A percentile compares a stretch with the other conserved stretches of the same genome.
Conservation (phyloP, 1,139 yeast genomes). For the Taphrina communis region DNA sequence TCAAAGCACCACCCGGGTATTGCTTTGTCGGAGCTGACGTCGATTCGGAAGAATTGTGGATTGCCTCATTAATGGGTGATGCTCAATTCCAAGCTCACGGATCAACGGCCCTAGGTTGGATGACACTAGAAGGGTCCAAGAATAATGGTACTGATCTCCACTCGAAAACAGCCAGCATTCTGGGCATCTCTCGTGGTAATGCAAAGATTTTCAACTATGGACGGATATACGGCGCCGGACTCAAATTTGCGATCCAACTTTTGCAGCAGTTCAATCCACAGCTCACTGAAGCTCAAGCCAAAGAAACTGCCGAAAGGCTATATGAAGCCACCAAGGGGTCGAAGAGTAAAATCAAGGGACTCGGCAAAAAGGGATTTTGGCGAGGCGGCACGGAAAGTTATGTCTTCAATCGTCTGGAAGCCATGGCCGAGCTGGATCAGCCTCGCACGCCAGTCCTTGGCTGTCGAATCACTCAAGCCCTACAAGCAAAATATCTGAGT, state of each 20-base stretch:
- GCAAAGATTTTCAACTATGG: conserved; percentile 97
- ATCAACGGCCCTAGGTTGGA: conserved; percentile 97
- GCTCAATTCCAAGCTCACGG: conserved; percentile 89
- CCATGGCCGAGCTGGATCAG: conserved; percentile 79
- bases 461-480: conserved; percentile 88
- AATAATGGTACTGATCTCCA: conserved; percentile 90
- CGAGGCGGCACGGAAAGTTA: conserved; percentile 94
- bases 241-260: conserved; percentile 80
- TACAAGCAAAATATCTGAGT: conserved; percentile 68
- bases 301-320: conserved; percentile 66
- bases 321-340: conserved; percentile 86
- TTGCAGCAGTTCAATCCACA: conserved; percentile 80
- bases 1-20: conserved; percentile 87
- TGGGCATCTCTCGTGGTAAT: conserved; percentile 87
- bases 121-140: conserved; percentile 97
- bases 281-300: conserved; percentile 72
- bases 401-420: conserved; percentile 84
- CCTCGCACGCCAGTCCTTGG: conserved; percentile 94
- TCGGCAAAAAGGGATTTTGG: conserved; percentile 61
- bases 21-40: conserved; percentile 97
- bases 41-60: conserved; percentile 98
- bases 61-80: conserved; percentile 93
- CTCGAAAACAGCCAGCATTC: conserved; percentile 86
- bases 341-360: conserved; percentile 52
- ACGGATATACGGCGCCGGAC: conserved; percentile 96